Base-by-base conservation (phyloP, 73 alveolate genomes). In the Symbiodinium natans region DNA sequence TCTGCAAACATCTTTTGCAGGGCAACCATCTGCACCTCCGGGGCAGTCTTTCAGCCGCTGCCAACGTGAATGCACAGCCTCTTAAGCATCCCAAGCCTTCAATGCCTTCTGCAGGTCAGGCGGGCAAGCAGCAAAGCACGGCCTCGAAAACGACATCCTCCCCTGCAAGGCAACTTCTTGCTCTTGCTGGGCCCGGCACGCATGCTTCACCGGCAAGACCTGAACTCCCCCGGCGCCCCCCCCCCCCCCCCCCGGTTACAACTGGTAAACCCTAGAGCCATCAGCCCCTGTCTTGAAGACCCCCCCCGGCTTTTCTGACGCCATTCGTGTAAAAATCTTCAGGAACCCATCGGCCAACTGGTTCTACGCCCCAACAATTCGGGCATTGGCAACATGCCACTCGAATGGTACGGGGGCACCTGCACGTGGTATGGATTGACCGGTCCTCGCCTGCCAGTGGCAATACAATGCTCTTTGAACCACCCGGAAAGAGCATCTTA, bases 121-220 rank as follows among this genome's bases (percentile, higher is more conserved):
- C 27, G 96, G 96, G 52, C 96, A 90, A 31, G 96, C 96, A 7
- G 96, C 96, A 33, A 90, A 90, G 75, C 96, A 90, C 11, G 96
- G 96, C 96, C 96, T 83, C 43, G 10, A 46, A 5, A 7, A 75
- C n/a, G n/a, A n/a, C n/a, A n/a, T n/a, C n/a, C n/a, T 48, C 63
- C 63, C 63, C 17, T 8, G 33, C 40, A n/a, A 21, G 83, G 83
- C n/a, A 23, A 68, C 15, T 9, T n/a, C 71, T 23, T 75, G 41
- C 43, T 2, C 23, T 73, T 17, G 17, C 84, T 56, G 19, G 25
- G 94, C 2, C 23, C 0, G 41, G 36, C 46, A 41, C 96, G 87
- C 96, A 41, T 90, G 96, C 96, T 90, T 90, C 96, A 90, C 96
- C 5, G 96, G 96, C 87, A 90, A 84, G 48, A 90, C 77, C 84